Conservation (phyloP, 768 basidiomycete species). For the Rhizopogon vulgaris region DNA sequence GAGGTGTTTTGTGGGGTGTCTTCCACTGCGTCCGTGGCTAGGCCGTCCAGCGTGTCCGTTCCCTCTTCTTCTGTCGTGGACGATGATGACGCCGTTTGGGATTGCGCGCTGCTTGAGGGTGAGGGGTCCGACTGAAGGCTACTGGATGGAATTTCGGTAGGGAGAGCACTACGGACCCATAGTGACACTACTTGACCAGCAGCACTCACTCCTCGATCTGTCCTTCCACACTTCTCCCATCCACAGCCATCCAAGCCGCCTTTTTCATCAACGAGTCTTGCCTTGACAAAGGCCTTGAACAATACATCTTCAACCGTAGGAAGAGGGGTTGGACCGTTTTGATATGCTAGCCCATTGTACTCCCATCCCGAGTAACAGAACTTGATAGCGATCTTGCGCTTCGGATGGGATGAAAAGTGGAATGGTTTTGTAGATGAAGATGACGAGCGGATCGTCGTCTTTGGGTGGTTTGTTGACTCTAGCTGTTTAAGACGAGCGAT, state of each 20-base stretch:
- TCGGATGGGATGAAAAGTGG: conserved; percentile 60
- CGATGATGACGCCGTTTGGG: not conserved
- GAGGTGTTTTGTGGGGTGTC: conserved; percentile 32
- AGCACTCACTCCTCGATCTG: conserved; percentile 92
- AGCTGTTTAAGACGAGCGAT: conserved; percentile 57
- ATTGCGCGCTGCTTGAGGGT: not conserved
- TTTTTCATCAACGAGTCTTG: conserved; percentile 68
- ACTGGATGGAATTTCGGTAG: conserved; percentile 1
- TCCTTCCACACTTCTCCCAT: conserved; percentile 89
- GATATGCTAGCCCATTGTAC: conserved; percentile 86
- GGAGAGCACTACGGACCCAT: conserved; percentile 75
- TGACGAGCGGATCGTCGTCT: conserved; percentile 9
- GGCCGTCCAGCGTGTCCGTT: conserved; percentile 6
- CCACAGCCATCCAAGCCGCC: conserved; percentile 80
- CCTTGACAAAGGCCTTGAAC: conserved; percentile 71
- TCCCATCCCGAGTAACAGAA: conserved; percentile 92
- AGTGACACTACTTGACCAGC: conserved; percentile 91
- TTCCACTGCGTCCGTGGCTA: conserved; percentile 29
- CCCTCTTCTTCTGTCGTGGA: conserved; percentile 6
- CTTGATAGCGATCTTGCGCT: conserved; percentile 88
- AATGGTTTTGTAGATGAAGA: conserved; percentile 37
- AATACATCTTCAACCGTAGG: conserved; percentile 91
- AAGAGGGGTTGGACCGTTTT: conserved; percentile 60
- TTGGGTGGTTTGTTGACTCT: conserved; percentile 30
- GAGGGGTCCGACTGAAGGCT: not conserved